phyloP scores from a whole-genome alignment of 1,139 yeast genomes.

The Casaregolazyma lundiana region DNA sequence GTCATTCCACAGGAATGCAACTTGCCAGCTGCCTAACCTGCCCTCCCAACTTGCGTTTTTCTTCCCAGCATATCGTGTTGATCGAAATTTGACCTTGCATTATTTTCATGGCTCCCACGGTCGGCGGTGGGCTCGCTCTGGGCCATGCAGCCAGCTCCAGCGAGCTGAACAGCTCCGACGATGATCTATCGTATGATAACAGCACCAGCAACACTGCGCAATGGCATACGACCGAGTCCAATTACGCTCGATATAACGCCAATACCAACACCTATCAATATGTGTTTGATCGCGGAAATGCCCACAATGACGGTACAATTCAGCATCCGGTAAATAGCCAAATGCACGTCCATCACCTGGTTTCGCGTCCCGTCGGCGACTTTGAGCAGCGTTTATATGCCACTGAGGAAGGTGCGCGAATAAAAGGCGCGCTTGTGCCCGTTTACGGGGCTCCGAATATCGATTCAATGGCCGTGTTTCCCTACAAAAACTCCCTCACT shows the following conservation, averaged over 20 bases:
- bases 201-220: background rate
- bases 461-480: slow-evolving; percentile 22
- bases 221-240: background rate
- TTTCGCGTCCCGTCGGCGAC: slow-evolving; percentile 8
- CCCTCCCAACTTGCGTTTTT: background rate
- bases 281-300: slow-evolving; percentile 5
- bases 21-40: background rate
- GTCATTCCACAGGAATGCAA: slow-evolving; percentile 1
- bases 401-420: background rate
- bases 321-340: slow-evolving; percentile 9
- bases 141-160: background rate
- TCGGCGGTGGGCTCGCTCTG: slow-evolving; percentile 8
- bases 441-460: slow-evolving; percentile 20
- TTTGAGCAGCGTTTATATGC: slow-evolving; percentile 6
- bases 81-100: background rate
- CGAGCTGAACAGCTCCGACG: background rate
- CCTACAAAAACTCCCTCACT: slow-evolving; percentile 23
- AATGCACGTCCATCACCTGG: slow-evolving; percentile 4
- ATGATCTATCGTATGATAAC: background rate
- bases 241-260: slow-evolving; percentile 7
- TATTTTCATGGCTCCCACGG: background rate
- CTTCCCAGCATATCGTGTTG: background rate
- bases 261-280: slow-evolving; percentile 8
- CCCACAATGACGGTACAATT: slow-evolving; percentile 2
- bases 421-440: slow-evolving; percentile 19